Conservation (phyloP, 768 basidiomycete genomes). For the Psilocybe cyanescens region DNA sequence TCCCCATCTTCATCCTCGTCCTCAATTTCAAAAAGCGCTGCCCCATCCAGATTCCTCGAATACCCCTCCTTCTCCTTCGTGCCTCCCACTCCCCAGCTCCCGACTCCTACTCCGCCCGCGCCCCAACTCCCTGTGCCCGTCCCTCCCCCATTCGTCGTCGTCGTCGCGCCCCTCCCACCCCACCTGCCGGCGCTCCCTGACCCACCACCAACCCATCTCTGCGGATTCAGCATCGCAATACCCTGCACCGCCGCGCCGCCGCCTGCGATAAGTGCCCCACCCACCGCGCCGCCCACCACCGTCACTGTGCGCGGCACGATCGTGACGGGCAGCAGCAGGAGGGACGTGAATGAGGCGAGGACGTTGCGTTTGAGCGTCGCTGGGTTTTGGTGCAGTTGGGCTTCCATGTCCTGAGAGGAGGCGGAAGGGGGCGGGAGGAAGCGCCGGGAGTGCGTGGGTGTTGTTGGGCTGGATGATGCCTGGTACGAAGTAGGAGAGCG, state of each 20-base stretch:
- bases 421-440: not conserved
- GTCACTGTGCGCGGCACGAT: constrained; percentile 88
- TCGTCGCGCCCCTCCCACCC: not conserved
- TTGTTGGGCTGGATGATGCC: constrained; percentile 13
- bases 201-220: constrained; percentile 64
- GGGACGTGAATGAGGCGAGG: constrained; percentile 87
- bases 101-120: not conserved
- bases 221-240: constrained; percentile 88
- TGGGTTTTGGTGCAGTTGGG: constrained; percentile 61
- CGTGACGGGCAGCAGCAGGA: constrained; percentile 91
- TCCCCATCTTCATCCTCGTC: constrained; percentile 44
- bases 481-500: no score
- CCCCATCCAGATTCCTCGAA: constrained; percentile 40
- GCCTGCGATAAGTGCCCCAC: constrained; percentile 48
- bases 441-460: constrained; percentile 9
- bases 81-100: not conserved
- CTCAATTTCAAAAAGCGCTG: constrained; percentile 55
- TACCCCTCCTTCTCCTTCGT: constrained; percentile 26
- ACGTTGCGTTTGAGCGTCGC: constrained; percentile 92
- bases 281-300: constrained; percentile 67
- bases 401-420: not conserved
- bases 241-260: constrained; percentile 81
- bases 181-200: not conserved
- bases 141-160: no score
- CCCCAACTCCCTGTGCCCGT: not conserved